Evolutionary conservation across 495 filamentous ascomycete genomes (phyloP), one percentile per base, ranked within the genome.

Genomic region (Margaritispora aquatica): DNA sequence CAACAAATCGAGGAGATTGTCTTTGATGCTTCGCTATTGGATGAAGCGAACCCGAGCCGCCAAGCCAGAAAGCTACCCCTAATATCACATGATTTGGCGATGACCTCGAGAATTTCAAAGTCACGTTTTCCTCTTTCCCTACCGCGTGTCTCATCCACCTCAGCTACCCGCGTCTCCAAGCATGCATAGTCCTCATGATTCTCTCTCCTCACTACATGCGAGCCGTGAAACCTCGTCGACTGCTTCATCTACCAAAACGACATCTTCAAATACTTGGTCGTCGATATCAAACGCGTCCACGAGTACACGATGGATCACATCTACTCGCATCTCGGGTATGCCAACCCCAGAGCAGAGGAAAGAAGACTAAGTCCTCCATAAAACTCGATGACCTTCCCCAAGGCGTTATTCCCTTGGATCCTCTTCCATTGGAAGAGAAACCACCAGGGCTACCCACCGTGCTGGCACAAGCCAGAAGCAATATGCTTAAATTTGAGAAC

Each of bases 401-500:
- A 52, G 66, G 63, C 19, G 21, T 62, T 10, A 59, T 66, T 24
- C 49, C 60, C 0, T 41, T 66, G 49, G 60, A 63, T 2, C 56
- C 58, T 13, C 54, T 67, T 2, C 57, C 60, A 3, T 4, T 58
- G 1, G 61, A 66, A 54, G 55, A 63, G 19, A 47, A 53, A 1
- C 29, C 19, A 2, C 87, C 88, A 22, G 71, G 76, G 41, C 96
- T 95, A 68, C 92, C 94, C 2, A 86, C 89, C 11, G 90, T 96
- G 11, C 75, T 97, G n/a, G 84, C 89, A 63, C 90, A 95, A 66
- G 91, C 89, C n/a, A 80, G 84, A 34, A 88, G 86, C 59, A 93
- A 96, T 68, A 96, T 98, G 88, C 80, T 83, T 57, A 90, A 86
- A 63, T 96, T 95, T 74, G 82, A 85, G 64, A 88, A 92, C 62